Conservation (phyloP, 257 asterid species). For the Nicotiana sylvestris region DNA sequence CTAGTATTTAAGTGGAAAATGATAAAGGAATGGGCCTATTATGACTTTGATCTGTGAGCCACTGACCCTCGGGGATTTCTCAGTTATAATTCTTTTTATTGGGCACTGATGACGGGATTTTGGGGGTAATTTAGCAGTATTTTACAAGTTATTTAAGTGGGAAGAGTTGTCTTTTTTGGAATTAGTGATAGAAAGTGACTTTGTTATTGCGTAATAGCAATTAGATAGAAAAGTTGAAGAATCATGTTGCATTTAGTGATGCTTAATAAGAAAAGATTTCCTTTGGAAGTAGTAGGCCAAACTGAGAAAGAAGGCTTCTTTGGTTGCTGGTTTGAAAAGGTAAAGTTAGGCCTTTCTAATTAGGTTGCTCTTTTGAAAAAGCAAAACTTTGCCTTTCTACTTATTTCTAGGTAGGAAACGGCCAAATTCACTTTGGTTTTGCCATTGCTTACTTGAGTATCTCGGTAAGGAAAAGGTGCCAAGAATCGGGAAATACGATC, state of each 20-base stretch:
- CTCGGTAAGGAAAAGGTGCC: not conserved
- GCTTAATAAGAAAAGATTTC: not conserved
- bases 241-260: not conserved
- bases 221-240: not conserved
- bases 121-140: not conserved
- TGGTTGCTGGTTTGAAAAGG: conserved; percentile 4
- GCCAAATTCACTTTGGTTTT: not conserved
- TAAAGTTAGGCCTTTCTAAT: not conserved
- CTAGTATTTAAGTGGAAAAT: not conserved
- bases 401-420: not conserved
- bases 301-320: not conserved
- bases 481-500: not conserved
- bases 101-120: not conserved
- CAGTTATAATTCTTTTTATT: not conserved
- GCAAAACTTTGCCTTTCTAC: conserved; percentile 1
- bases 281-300: not conserved
- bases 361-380: not conserved
- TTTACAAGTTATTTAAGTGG: not conserved
- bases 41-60: not conserved
- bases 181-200: not conserved
- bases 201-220: not conserved
- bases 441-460: not conserved
- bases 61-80: not conserved
- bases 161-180: not conserved
- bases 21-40: no score